These are phyloP conservation scores for Trichoderma reesei DNA, from an alignment of 495 filamentous ascomycete species.

Conservation along the genomic window DNA sequence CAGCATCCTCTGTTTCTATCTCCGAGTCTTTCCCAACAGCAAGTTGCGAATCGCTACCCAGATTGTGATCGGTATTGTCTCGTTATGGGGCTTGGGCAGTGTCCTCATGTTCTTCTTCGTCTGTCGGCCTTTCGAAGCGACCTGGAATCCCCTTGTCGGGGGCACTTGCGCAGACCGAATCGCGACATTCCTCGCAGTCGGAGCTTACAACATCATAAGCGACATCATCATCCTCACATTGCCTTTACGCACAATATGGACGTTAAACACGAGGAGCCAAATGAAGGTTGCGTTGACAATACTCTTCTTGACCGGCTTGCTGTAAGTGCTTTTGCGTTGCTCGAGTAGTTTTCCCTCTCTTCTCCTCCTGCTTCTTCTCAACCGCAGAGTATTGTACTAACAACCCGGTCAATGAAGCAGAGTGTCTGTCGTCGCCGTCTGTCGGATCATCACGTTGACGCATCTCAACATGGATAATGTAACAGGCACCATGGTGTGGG, in stretches of 20 bases:
- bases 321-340: background rate
- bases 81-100: background rate
- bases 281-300: background rate
- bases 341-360: background rate
- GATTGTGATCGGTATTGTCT: background rate
- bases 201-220: background rate
- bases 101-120: background rate
- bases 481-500: slow-evolving; percentile 18
- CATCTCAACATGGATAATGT: slow-evolving; percentile 15
- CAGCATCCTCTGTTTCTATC: background rate
- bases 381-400: no score
- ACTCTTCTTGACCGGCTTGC: background rate
- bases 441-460: slow-evolving; percentile 16
- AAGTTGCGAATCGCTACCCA: background rate
- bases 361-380: background rate
- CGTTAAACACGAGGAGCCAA: background rate
- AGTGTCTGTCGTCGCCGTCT: slow-evolving; percentile 13
- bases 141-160: background rate
- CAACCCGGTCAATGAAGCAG: background rate
- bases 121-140: background rate
- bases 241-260: background rate
- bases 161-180: background rate
- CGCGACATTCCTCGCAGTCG: background rate
- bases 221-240: background rate
- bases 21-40: background rate